Evolutionary conservation across 2,329 filamentous ascomycete genomes (phyloP).

Genomic region (Colletotrichum echinochloae): DNA sequence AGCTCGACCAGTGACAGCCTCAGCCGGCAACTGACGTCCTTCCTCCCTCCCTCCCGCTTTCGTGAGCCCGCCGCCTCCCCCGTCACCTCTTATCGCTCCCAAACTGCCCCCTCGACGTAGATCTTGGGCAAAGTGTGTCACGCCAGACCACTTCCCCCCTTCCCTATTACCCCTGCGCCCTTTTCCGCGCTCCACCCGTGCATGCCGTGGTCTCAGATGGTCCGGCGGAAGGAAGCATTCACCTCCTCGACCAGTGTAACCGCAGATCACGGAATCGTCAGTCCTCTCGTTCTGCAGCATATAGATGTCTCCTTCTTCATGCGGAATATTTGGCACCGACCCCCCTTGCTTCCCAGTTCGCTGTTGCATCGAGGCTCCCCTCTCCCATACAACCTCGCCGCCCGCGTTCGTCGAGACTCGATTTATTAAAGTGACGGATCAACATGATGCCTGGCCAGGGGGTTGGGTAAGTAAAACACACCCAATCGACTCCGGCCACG

Average conservation of each 20-base stretch:
- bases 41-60: neutral
- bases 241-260: constrained; percentile 6
- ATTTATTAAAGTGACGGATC: constrained; percentile 1
- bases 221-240: neutral
- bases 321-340: neutral
- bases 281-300: neutral
- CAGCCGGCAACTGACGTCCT: neutral
- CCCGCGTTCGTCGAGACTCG: constrained; percentile 8
- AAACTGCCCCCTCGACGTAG: constrained; percentile 32
- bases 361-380: neutral
- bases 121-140: constrained; percentile 33
- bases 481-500: neutral
- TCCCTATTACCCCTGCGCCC: too few species aligned
- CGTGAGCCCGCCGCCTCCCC: neutral
- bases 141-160: neutral
- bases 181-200: neutral
- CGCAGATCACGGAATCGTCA: neutral
- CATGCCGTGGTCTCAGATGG: neutral
- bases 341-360: neutral
- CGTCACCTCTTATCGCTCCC: constrained; percentile 18
- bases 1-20: neutral
- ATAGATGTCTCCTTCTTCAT: neutral
- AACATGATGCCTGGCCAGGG: neutral
- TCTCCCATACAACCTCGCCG: neutral
- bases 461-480: neutral